Percentiles rank a stretch among this genome's conserved stretches.
phyloP scores from a whole-genome alignment of 106 monocot genomes.

The Ottelia alismoides region DNA sequence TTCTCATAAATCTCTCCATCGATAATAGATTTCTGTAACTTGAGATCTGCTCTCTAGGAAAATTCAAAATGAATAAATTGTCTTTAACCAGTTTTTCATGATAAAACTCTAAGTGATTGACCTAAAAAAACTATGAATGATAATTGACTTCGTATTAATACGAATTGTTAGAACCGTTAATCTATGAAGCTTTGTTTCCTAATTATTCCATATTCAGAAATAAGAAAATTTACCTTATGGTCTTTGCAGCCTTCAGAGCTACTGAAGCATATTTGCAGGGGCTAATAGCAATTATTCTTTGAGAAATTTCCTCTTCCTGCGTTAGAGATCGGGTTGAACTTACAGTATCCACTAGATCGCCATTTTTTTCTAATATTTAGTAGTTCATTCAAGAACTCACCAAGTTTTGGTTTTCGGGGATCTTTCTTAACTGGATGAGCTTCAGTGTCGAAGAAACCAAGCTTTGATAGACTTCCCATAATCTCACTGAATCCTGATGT shows the following conservation, averaged over 20 bases:
- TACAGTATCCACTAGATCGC: background rate
- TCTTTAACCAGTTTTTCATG: too few relatives aligned
- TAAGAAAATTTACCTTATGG: constrained; percentile 72
- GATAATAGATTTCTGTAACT: too few relatives aligned
- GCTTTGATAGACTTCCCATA: constrained; percentile 75
- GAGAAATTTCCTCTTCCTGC: constrained; percentile 43
- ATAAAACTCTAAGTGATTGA: too few relatives aligned
- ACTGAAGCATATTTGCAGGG: constrained; percentile 48
- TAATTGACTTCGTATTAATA: too few relatives aligned
- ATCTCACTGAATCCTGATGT: constrained; percentile 78
- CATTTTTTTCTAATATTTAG: constrained; percentile 11
- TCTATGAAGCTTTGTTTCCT: too few relatives aligned
- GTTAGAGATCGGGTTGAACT: background rate
- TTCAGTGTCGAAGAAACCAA: constrained; percentile 73
- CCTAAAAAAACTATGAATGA: too few relatives aligned
- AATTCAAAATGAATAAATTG: too few relatives aligned
- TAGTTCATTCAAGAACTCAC: constrained; percentile 48
- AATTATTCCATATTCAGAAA: too few relatives aligned
- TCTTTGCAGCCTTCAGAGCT: constrained; percentile 55
- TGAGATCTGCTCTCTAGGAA: too few relatives aligned
- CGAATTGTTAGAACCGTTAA: too few relatives aligned
- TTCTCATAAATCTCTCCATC: too few relatives aligned
- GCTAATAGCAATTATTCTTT: constrained; percentile 31
- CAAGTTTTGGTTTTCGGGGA: constrained; percentile 37
- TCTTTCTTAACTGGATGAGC: constrained; percentile 51